A percentile compares a stretch with the other conserved stretches of the same genome.
phyloP scores from a whole-genome alignment of 2,329 filamentous ascomycete species.

The Ophiostoma pallidulum region DNA sequence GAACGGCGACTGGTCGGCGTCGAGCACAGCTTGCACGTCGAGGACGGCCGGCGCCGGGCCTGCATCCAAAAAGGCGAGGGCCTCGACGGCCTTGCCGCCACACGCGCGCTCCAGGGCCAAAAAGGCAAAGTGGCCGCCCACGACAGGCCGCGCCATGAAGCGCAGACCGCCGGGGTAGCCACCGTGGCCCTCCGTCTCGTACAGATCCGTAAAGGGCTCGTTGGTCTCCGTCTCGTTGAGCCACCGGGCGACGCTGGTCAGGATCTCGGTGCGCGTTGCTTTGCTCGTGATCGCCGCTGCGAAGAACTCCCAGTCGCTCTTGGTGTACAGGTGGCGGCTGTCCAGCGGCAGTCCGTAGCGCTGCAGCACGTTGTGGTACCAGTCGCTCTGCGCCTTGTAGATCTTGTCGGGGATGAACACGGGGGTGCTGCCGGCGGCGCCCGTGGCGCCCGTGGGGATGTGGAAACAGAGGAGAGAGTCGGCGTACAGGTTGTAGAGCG shows the following conservation, averaged over 20 bases:
- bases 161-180: constrained; percentile 62
- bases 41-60: constrained; percentile 15
- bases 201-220: constrained; percentile 70
- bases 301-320: constrained; percentile 89
- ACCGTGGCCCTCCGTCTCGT: constrained; percentile 68
- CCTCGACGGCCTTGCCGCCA: constrained; percentile 54
- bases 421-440: constrained; percentile 18
- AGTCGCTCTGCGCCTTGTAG: constrained; percentile 70
- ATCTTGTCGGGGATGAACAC: constrained; percentile 63
- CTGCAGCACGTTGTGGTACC: constrained; percentile 72
- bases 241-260: constrained; percentile 68
- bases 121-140: constrained; percentile 79
- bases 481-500: constrained; percentile 64
- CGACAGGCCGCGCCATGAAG: constrained; percentile 75
- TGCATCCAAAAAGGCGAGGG: constrained; percentile 41
- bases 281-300: constrained; percentile 68
- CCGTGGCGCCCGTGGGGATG: constrained; percentile 8
- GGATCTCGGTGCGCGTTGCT: constrained; percentile 58
- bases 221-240: constrained; percentile 75
- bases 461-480: constrained; percentile 38
- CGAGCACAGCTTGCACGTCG: constrained; percentile 15
- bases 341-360: constrained; percentile 77
- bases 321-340: constrained; percentile 72
- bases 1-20: constrained; percentile 14
- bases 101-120: constrained; percentile 74